Evolutionary conservation across 2,329 filamentous ascomycete species (phyloP).

Genomic region (Phyllachora maydis): DNA sequence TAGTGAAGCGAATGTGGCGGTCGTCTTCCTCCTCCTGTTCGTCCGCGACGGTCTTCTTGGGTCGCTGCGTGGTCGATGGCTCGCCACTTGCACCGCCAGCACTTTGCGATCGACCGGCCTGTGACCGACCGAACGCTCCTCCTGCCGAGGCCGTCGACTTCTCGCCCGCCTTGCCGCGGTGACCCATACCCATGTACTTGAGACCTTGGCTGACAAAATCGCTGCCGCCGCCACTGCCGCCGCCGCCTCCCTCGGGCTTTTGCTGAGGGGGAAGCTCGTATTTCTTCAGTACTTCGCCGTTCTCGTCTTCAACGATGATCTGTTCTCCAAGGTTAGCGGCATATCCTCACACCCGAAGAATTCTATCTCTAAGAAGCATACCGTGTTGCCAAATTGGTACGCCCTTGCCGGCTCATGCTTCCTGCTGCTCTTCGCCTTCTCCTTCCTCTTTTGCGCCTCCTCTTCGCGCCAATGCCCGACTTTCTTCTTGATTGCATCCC

Average conservation of each 20-base stretch:
- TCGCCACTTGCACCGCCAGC: too few species aligned
- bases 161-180: constrained; percentile 17
- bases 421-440: constrained; percentile 30
- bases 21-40: constrained; percentile 41
- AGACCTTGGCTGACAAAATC: constrained; percentile 21
- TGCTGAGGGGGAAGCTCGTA: constrained; percentile 49
- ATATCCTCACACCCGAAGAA: too few species aligned
- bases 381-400: constrained; percentile 68
- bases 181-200: constrained; percentile 32
- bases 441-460: constrained; percentile 41
- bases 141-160: constrained; percentile 12
- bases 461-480: constrained; percentile 31
- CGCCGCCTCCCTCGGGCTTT: too few species aligned
- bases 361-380: constrained; percentile 19
- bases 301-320: constrained; percentile 75
- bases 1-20: constrained; percentile 53
- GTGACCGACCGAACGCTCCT: constrained; percentile 12
- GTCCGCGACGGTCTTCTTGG: constrained; percentile 18
- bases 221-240: too few species aligned
- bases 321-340: too few species aligned
- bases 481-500: constrained; percentile 24
- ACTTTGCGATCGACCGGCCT: too few species aligned
- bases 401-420: constrained; percentile 56
- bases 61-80: constrained; percentile 8
- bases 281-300: constrained; percentile 71